phyloP scores from a whole-genome alignment of 345 rosid genomes.

The Eucalyptus guilfoylei region DNA sequence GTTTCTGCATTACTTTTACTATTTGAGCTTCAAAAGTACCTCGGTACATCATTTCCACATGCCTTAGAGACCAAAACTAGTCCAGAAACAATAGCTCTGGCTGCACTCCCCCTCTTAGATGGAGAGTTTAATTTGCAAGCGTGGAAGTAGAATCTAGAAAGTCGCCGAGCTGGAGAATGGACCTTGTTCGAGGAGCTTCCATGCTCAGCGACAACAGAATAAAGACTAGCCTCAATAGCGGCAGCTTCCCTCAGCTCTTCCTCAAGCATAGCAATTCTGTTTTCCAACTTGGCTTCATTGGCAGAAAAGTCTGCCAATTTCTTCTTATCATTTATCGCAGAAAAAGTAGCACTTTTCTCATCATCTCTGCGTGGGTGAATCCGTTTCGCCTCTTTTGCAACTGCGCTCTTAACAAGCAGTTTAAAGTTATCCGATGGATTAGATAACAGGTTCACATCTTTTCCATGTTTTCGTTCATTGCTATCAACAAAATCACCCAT shows the following conservation, averaged over 20 bases:
- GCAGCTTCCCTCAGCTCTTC: conserved; percentile 94
- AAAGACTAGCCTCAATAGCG: conserved; percentile 73
- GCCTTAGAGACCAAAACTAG: conserved; percentile 82
- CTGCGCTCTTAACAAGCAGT: background rate
- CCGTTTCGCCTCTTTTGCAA: conserved; percentile 6
- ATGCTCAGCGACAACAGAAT: conserved; percentile 86
- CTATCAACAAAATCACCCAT: conserved; percentile 20
- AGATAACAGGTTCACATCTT: conserved; percentile 43
- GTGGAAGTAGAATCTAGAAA: conserved; percentile 77
- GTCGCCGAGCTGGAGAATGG: conserved; percentile 88
- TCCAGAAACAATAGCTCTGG: conserved; percentile 76
- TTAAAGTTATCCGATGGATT: conserved; percentile 14
- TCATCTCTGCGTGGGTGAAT: conserved; percentile 2
- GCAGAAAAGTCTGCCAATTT: background rate
- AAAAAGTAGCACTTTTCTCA: background rate
- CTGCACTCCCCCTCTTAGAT: conserved; percentile 50
- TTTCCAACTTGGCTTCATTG: conserved; percentile 24
- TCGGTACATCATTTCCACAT: conserved; percentile 89
- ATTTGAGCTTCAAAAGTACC: conserved; percentile 26
- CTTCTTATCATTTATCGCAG: background rate
- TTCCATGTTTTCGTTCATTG: conserved; percentile 38
- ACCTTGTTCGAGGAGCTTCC: conserved; percentile 77
- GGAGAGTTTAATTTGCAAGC: conserved; percentile 41
- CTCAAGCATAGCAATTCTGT: conserved; percentile 50
- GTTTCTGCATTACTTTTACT: background rate